Evolutionary conservation across 352 stramenopile genomes (phyloP), one percentile per base, ranked within the genome.

Genomic region (Poterioochromonas sp.): DNA sequence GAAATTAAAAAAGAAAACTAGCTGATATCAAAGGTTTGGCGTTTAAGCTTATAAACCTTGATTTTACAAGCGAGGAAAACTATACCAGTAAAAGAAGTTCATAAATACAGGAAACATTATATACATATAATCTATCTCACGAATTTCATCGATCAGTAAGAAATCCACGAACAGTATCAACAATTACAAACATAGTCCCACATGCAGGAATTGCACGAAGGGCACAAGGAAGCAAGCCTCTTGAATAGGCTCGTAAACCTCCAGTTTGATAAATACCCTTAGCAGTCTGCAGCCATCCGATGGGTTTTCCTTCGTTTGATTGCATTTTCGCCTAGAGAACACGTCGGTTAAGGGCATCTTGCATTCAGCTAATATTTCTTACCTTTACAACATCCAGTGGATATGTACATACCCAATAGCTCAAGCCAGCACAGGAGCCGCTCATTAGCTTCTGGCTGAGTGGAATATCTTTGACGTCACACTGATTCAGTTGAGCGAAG

Each of bases 371-470:
- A n/a, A n/a, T n/a, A n/a, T n/a, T n/a, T n/a, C 8, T 34, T 53
- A 32, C 34, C 64, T 73, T 73, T 15, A 73, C 40, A 34, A 73
- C 64, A 53, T 73, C 64, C 34, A 73, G 8, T 5, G 64, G 64
- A 54, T 54, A 73, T 34, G 64, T 73, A 26, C 1, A 49, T 26
- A 73, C 39, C 64, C 64, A 73, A 34, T 73, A 73, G 3, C 1
- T 18, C 20, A 73, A 49, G 1, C 64, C 64, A 54, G 64, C 64
- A 73, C 3, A 54, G 29, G 15, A 32, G 1, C 64, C 64, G 1
- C 34, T 37, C 0, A 15, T 34, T 8, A 73, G 40, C 2, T 11
- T 49, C 5, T 34, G 3, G 0, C 22, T 37, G 0, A 73, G 11
- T 5, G 1, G 0, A 11, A 73, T 35, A 22, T 73, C 26, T 49